Evolutionary conservation across 495 filamentous ascomycete species (phyloP).

Genomic region (Tuber indicum): DNA sequence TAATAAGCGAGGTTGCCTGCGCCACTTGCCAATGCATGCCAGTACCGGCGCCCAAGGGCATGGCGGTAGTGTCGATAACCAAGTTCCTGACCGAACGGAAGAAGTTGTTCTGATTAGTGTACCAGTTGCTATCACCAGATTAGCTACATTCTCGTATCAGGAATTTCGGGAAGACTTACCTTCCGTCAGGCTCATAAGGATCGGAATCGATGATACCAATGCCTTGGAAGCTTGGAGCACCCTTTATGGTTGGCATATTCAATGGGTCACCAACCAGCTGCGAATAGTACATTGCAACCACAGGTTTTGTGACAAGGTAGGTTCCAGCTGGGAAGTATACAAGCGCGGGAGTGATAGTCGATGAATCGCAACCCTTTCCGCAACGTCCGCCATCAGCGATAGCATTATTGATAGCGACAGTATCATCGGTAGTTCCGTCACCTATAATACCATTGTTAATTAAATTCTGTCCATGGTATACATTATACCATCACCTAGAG

Average conservation of each 20-base stretch:
- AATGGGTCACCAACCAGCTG: constrained; percentile 70
- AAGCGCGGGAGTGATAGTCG: constrained; percentile 63
- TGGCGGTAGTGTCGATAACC: constrained; percentile 71
- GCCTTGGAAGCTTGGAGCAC: constrained; percentile 61
- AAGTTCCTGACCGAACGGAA: constrained; percentile 95
- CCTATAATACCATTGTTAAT: constrained; percentile 13
- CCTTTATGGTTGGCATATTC: constrained; percentile 70
- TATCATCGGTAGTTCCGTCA: constrained; percentile 78
- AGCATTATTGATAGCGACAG: constrained; percentile 79
- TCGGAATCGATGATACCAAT: constrained; percentile 89
- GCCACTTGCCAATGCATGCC: constrained; percentile 98
- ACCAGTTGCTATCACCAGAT: constrained; percentile 49
- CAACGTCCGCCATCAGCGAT: constrained; percentile 72
- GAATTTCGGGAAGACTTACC: not conserved
- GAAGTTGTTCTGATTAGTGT: constrained; percentile 97
- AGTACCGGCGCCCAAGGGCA: constrained; percentile 58
- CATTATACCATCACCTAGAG: constrained; percentile 6
- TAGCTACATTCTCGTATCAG: not conserved
- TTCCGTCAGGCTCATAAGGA: constrained; percentile 64
- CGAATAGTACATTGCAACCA: constrained; percentile 71
- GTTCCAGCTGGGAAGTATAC: constrained; percentile 78
- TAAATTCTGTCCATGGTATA: not conserved
- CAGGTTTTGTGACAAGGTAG: constrained; percentile 61
- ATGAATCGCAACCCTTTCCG: constrained; percentile 67
- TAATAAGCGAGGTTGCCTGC: constrained; percentile 87